phyloP scores from a whole-genome alignment of 805 yeast genomes.

The Lipomyces orientalis region DNA sequence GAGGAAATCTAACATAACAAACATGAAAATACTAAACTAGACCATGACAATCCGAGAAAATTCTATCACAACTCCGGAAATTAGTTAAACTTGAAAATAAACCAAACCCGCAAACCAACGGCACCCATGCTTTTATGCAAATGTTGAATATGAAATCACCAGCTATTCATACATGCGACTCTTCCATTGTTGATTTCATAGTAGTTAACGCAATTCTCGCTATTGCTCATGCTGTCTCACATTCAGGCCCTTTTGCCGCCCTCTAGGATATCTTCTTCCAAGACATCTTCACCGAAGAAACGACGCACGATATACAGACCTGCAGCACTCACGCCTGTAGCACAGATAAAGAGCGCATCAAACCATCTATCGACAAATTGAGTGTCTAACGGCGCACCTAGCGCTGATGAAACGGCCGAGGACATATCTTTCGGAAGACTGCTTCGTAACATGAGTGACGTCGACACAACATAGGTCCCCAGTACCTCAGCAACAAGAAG shows the following conservation, averaged over 20 bases:
- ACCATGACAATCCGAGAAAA: background rate
- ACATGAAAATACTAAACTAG: background rate
- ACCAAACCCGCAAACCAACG: background rate
- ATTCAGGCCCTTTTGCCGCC: slow-evolving; percentile 36
- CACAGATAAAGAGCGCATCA: slow-evolving; percentile 46
- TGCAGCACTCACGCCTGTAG: slow-evolving; percentile 43
- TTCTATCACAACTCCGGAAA: slow-evolving; percentile 15
- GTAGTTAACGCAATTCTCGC: background rate
- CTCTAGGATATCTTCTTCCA: slow-evolving; percentile 36
- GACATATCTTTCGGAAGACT: slow-evolving; percentile 50
- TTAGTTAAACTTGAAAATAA: background rate
- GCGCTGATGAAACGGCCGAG: slow-evolving; percentile 49
- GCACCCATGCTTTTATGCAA: slow-evolving; percentile 10
- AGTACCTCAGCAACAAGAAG: slow-evolving; percentile 47
- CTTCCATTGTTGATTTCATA: background rate
- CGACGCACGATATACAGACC: slow-evolving; percentile 36
- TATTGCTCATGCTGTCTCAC: slow-evolving; percentile 4
- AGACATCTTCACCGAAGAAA: slow-evolving; percentile 29
- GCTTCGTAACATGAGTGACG: slow-evolving; percentile 49
- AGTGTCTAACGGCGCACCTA: slow-evolving; percentile 50
- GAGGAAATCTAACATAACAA: background rate
- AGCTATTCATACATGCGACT: background rate
- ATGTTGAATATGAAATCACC: slow-evolving; percentile 3
- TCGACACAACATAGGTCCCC: slow-evolving; percentile 50
- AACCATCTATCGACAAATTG: slow-evolving; percentile 49